Evolutionary conservation across 2,329 filamentous ascomycete genomes (phyloP), one percentile per base, ranked within the genome.

Genomic region (Penicillium occitanis): DNA sequence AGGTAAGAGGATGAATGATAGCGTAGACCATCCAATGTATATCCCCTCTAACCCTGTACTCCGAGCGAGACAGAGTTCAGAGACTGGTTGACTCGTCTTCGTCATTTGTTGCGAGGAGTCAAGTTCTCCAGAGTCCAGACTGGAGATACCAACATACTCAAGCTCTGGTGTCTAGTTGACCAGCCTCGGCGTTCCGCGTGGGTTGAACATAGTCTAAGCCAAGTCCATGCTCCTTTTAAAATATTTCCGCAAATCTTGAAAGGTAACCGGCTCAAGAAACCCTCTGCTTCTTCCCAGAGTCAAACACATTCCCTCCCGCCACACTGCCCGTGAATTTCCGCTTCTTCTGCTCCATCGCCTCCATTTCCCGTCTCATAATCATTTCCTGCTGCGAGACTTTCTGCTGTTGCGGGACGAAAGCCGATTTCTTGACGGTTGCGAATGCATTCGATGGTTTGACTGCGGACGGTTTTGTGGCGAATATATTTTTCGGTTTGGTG

Each of bases 361-460:
- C 76, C 76, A 79, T 77, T 74, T 93, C 91, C 71, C 91, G 90
- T 77, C 90, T 91, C 93, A 96, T 97, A 73, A 95, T 96, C 63
- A 90, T 86, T 78, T 94, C 92, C 2, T 89, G 90, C 74, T 96
- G 92, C 72, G 91, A 94, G 86, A 96, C 94, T 73, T 91, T 95
- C 83, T 91, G 92, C 1, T 88, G 88, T 64, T 85, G 85, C 68
- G 87, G 87, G 64, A 78, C 75, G 22, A 77, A 74, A 3, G 86
- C 79, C 11, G 82, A 84, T 75, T 91, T 92, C 77, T 92, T 92
- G 2, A 84, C 80, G 1, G 86, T 84, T 2, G 66, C 63, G 1
- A 92, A 80, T 0, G 89, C 88, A 69, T 93, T 94, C 17, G 57
- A 42, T 5, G 53, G 37, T 58, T 60, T 60, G 57, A 60, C 57